A percentile compares a stretch with the other conserved stretches of the same genome.
Conservation (phyloP, 345 rosid genomes). For the Salix purpurea region DNA sequence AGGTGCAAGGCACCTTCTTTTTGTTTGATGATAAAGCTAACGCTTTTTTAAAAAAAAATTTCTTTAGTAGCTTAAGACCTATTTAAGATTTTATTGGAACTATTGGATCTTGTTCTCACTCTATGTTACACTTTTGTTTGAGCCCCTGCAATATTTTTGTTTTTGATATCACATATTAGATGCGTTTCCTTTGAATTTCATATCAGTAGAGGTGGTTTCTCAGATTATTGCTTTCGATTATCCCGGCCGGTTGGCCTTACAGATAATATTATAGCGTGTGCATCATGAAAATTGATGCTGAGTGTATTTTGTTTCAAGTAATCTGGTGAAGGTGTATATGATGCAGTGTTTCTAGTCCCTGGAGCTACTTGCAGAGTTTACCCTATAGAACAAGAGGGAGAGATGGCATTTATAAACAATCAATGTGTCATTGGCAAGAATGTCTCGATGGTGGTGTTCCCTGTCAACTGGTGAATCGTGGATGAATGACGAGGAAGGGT, state of each 20-base stretch:
- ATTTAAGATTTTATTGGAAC: conserved; percentile 9
- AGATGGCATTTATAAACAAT: too few species aligned
- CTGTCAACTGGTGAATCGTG: too few species aligned
- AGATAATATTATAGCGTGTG: background rate
- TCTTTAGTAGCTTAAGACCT: background rate
- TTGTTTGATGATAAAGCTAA: background rate
- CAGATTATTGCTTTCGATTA: background rate
- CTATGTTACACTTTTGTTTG: background rate
- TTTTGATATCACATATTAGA: background rate
- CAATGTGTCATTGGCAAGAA: too few species aligned
- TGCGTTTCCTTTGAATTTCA: background rate
- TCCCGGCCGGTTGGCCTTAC: background rate
- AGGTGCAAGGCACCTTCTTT: background rate
- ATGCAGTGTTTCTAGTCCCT: background rate
- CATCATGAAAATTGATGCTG: background rate
- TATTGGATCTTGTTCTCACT: conserved; percentile 3
- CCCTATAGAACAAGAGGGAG: too few species aligned
- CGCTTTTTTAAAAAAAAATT: background rate
- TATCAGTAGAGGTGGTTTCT: background rate
- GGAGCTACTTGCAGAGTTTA: too few species aligned
- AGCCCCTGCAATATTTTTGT: background rate
- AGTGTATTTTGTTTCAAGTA: background rate
- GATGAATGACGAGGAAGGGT: too few species aligned
- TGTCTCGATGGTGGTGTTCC: too few species aligned
- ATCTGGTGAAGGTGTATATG: background rate